A percentile compares a stretch with the other conserved stretches of the same genome.
These are phyloP conservation scores for Alternaria atra DNA, from an alignment of 2,329 filamentous ascomycete species.

Conservation along the genomic window DNA sequence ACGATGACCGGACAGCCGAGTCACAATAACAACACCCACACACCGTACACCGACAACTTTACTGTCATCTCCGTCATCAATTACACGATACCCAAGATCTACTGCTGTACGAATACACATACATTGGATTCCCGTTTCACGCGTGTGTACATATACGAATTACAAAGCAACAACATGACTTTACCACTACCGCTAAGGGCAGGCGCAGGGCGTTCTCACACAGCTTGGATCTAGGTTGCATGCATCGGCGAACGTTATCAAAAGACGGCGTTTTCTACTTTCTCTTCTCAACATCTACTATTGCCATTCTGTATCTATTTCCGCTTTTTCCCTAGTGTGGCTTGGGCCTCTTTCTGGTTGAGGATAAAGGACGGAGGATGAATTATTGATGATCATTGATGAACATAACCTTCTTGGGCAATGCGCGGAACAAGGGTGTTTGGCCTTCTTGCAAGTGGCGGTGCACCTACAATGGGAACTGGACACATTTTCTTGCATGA, in stretches of 20 bases:
- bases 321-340: not conserved
- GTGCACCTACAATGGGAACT: not conserved
- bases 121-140: constrained; percentile 20
- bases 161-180: constrained; percentile 13
- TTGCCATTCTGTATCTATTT: constrained; percentile 10
- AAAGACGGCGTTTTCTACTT: constrained; percentile 19
- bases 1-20: constrained; percentile 13
- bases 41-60: constrained; percentile 20
- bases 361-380: not conserved
- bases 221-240: constrained; percentile 16
- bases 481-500: not conserved
- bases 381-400: constrained; percentile 5
- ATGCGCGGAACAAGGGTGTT: constrained; percentile 3
- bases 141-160: constrained; percentile 27
- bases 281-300: not conserved
- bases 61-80: constrained; percentile 23
- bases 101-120: constrained; percentile 32
- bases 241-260: constrained; percentile 19
- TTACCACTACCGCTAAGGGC: constrained; percentile 8
- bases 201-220: constrained; percentile 21
- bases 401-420: not conserved
- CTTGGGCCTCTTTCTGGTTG: not conserved
- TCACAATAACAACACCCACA: constrained; percentile 15
- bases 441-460: not conserved
- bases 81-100: constrained; percentile 21